phyloP scores from a whole-genome alignment of 352 stramenopile species.

The Globisporangium yorkense region DNA sequence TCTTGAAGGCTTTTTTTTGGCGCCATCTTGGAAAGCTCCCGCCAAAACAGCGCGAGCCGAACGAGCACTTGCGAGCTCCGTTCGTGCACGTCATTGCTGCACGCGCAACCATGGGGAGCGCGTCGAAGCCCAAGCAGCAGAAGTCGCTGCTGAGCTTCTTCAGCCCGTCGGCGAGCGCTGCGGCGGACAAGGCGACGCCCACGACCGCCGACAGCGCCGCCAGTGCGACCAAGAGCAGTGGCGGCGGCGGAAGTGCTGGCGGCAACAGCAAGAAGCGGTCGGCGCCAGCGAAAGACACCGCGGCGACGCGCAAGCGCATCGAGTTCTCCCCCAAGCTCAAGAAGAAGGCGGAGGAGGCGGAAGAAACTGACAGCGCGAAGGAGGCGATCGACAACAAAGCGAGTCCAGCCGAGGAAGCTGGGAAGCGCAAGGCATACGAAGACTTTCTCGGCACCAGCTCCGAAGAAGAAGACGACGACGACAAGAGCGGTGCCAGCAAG shows the following conservation, averaged over 20 bases:
- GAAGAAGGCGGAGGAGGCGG: conserved; percentile 8
- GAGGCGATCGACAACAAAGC: neutral
- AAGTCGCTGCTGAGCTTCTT: conserved; percentile 85
- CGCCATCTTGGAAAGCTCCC: neutral
- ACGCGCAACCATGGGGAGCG: neutral
- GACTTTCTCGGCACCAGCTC: conserved; percentile 68
- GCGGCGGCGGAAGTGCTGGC: conserved; percentile 7
- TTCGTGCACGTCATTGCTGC: neutral
- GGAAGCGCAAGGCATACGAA: conserved; percentile 61
- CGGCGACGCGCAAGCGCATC: conserved; percentile 49
- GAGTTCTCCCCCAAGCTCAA: conserved; percentile 59
- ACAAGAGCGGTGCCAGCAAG: conserved; percentile 19
- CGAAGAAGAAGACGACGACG: conserved; percentile 38
- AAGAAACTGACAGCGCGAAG: neutral
- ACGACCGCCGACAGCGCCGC: conserved; percentile 3
- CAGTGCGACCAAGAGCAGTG: conserved; percentile 3
- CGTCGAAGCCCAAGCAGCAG: conserved; percentile 49
- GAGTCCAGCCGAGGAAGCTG: conserved; percentile 1
- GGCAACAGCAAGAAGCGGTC: neutral
- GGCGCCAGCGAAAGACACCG: conserved; percentile 9
- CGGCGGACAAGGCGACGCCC: conserved; percentile 28
- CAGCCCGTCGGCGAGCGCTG: conserved; percentile 42
- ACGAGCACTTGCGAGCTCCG: no score
- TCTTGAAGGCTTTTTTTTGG: neutral
- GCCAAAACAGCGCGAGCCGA: no score